These are phyloP conservation scores for Septoria linicola DNA, from an alignment of 2,329 filamentous ascomycete species.

Conservation along the genomic window DNA sequence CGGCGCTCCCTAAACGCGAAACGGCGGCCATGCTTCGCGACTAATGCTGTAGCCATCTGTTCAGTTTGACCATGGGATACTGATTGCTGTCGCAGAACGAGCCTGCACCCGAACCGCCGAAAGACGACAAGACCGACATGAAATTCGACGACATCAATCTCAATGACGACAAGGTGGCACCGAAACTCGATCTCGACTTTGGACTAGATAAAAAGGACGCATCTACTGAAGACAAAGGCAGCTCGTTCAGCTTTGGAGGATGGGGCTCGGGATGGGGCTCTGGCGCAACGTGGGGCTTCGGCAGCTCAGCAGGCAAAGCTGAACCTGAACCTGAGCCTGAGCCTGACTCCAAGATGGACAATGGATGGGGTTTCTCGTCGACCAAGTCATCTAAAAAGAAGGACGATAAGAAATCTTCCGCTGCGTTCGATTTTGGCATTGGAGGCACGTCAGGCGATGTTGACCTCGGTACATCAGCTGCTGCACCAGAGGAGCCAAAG, in stretches of 20 bases:
- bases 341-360: constrained; percentile 25
- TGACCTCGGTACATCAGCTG: constrained; percentile 27
- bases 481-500: constrained; percentile 25
- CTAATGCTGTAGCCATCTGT: constrained; percentile 17
- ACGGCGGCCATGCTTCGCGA: constrained; percentile 7
- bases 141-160: constrained; percentile 50
- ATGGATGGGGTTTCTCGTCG: constrained; percentile 30
- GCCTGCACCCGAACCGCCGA: constrained; percentile 27
- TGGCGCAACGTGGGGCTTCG: constrained; percentile 39
- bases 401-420: constrained; percentile 39
- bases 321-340: constrained; percentile 24
- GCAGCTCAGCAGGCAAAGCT: constrained; percentile 22
- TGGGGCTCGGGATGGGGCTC: constrained; percentile 39
- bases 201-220: constrained; percentile 33
- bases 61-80: constrained; percentile 18
- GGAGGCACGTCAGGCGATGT: constrained; percentile 24
- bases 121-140: constrained; percentile 38
- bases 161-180: constrained; percentile 45
- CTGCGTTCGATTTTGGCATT: constrained; percentile 35
- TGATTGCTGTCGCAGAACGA: constrained; percentile 29
- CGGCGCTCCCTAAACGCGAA: constrained; percentile 23
- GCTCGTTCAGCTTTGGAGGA: constrained; percentile 37
- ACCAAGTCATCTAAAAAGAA: constrained; percentile 34
- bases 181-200: constrained; percentile 51
- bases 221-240: constrained; percentile 31